phyloP scores from a whole-genome alignment of 768 basidiomycete species.

The Podaxis carcinomalis region DNA sequence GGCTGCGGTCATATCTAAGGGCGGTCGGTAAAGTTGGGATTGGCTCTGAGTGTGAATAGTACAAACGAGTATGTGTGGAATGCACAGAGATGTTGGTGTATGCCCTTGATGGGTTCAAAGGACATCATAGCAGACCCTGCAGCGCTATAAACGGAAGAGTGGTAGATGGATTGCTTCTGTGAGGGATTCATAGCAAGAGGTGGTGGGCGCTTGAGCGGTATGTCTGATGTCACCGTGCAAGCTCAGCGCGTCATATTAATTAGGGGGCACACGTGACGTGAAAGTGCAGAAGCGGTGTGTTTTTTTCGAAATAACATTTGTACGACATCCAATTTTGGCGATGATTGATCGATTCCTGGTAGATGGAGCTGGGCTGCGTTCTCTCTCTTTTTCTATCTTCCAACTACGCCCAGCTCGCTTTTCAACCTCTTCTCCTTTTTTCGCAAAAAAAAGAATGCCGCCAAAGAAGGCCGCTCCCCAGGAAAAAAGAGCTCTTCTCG shows the following conservation, averaged over 20 bases:
- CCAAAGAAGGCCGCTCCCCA: slow-evolving; percentile 77
- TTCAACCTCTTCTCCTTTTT: slow-evolving; percentile 31
- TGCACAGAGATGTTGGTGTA: slow-evolving; percentile 12
- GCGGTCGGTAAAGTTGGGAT: not conserved
- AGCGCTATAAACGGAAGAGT: slow-evolving; percentile 2
- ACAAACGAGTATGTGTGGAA: slow-evolving; percentile 10
- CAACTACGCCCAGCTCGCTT: slow-evolving; percentile 20
- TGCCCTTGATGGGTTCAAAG: slow-evolving; percentile 9
- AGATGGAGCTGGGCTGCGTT: slow-evolving; percentile 16
- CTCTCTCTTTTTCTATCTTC: slow-evolving; percentile 15
- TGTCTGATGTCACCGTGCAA: too few relatives aligned
- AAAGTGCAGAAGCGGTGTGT: not conserved
- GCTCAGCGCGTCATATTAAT: not conserved
- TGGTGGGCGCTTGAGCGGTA: not conserved
- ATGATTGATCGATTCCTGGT: slow-evolving; percentile 24
- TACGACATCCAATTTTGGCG: slow-evolving; percentile 11
- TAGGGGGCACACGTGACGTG: slow-evolving; percentile 1
- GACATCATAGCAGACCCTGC: slow-evolving; percentile 11
- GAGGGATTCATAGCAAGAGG: not conserved
- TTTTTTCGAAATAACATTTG: not conserved
- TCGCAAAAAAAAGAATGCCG: slow-evolving; percentile 73
- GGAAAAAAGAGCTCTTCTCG: slow-evolving; percentile 86
- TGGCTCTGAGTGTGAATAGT: not conserved
- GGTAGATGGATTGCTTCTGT: slow-evolving; percentile 7
- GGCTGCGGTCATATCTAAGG: slow-evolving; percentile 4